phyloP scores from a whole-genome alignment of 768 basidiomycete species.

The Baorangia bicolor region DNA sequence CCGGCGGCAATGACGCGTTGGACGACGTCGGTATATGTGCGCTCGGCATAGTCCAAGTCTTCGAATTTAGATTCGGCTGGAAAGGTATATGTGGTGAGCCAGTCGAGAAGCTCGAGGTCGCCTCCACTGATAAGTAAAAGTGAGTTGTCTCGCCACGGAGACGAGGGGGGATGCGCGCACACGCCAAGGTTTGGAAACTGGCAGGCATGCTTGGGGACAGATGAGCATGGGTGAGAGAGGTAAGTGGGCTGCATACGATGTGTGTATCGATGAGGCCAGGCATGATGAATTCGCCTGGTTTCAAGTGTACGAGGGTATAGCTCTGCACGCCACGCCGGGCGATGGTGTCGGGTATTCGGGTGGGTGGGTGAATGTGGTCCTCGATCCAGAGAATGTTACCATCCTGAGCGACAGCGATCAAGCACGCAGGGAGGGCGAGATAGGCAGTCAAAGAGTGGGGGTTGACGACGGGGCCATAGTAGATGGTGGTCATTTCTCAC shows the following conservation, averaged over 20 bases:
- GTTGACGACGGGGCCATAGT: slow-evolving; percentile 59
- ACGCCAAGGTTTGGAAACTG: slow-evolving; percentile 46
- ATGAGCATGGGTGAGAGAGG: not conserved
- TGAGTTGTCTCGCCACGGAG: slow-evolving; percentile 1
- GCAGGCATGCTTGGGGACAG: slow-evolving; percentile 29
- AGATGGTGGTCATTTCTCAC: slow-evolving; percentile 36
- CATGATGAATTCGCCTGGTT: slow-evolving; percentile 66
- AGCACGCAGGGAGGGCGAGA: slow-evolving; percentile 47
- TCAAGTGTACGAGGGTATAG: slow-evolving; percentile 38
- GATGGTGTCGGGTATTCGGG: slow-evolving; percentile 51
- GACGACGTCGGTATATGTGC: slow-evolving; percentile 70
- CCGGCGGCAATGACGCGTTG: slow-evolving; percentile 68
- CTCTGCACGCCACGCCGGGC: slow-evolving; percentile 45
- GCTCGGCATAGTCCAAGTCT: slow-evolving; percentile 66
- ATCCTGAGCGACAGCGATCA: slow-evolving; percentile 49
- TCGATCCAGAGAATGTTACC: slow-evolving; percentile 75
- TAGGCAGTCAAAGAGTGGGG: slow-evolving; percentile 45
- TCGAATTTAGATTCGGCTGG: slow-evolving; percentile 80
- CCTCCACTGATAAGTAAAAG: slow-evolving; percentile 55
- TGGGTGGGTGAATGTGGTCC: slow-evolving; percentile 48
- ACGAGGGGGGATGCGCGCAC: slow-evolving; percentile 18
- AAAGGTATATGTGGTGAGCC: slow-evolving; percentile 84
- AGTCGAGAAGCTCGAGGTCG: slow-evolving; percentile 84
- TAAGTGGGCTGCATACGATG: slow-evolving; percentile 52
- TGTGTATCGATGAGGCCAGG: slow-evolving; percentile 94